Conservation (phyloP, 176 grass and related monocot genomes). For the Sorghum bicolor region DNA sequence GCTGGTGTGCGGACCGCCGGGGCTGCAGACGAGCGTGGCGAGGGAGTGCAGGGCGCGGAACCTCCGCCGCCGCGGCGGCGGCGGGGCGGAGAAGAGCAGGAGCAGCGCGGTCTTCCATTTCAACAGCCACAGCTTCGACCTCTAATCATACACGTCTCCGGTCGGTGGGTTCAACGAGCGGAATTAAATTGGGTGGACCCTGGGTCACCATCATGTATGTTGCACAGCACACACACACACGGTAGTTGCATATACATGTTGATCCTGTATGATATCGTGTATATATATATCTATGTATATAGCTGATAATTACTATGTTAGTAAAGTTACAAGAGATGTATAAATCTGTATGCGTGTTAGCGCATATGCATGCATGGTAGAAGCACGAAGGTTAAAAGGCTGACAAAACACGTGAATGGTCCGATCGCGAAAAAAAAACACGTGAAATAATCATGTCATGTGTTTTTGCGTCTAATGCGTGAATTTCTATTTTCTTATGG, state of each 20-base stretch:
- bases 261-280: neutral
- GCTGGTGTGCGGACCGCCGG: constrained; percentile 71
- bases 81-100: constrained; percentile 9
- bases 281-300: neutral
- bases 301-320: neutral
- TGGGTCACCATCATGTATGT: neutral
- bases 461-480: too few species aligned
- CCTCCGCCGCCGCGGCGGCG: constrained; percentile 37
- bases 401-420: too few species aligned
- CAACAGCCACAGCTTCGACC: constrained; percentile 96
- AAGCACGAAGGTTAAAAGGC: too few species aligned
- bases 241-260: neutral
- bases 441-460: too few species aligned
- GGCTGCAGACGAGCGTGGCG: constrained; percentile 73
- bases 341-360: too few species aligned
- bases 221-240: neutral
- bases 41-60: constrained; percentile 78
- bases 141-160: neutral
- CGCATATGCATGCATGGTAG: too few species aligned
- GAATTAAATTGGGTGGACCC: too few species aligned
- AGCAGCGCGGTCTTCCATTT: constrained; percentile 81
- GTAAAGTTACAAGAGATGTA: too few species aligned
- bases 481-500: too few species aligned
- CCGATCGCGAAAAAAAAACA: too few species aligned
- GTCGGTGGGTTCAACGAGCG: neutral